phyloP scores from a whole-genome alignment of 805 yeast genomes.

The Kuraishia floccosa region DNA sequence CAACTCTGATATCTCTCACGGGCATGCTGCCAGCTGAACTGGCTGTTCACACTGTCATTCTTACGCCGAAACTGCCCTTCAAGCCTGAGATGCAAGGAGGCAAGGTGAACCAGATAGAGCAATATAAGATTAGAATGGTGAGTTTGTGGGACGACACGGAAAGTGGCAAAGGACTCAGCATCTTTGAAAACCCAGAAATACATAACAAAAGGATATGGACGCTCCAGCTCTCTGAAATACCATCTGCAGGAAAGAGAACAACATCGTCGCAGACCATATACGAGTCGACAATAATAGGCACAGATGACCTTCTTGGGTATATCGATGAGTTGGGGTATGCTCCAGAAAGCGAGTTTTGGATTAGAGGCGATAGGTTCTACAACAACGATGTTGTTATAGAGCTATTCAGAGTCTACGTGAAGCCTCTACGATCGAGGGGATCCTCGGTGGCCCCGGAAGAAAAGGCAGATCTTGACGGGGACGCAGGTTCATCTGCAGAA shows the following conservation, averaged over 20 bases:
- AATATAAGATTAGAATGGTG: slow-evolving; percentile 36
- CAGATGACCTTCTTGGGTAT: slow-evolving; percentile 30
- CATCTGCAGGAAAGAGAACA: slow-evolving; percentile 60
- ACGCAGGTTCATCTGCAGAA: slow-evolving; percentile 1
- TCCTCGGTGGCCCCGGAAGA: neutral
- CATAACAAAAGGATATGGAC: slow-evolving; percentile 37
- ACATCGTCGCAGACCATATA: slow-evolving; percentile 57
- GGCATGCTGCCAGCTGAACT: slow-evolving; percentile 34
- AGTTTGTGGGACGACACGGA: slow-evolving; percentile 25
- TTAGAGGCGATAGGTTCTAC: slow-evolving; percentile 49
- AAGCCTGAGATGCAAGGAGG: slow-evolving; percentile 44
- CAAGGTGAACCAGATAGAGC: slow-evolving; percentile 45
- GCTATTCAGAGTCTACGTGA: slow-evolving; percentile 33
- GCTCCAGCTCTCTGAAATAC: slow-evolving; percentile 58
- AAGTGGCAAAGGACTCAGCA: slow-evolving; percentile 7
- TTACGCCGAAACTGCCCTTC: slow-evolving; percentile 39
- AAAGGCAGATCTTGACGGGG: slow-evolving; percentile 2
- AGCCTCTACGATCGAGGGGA: too few species aligned
- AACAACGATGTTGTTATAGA: slow-evolving; percentile 53
- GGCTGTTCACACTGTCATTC: slow-evolving; percentile 34
- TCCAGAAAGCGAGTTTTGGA: slow-evolving; percentile 49
- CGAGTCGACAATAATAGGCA: slow-evolving; percentile 42
- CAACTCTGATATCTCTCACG: slow-evolving; percentile 40
- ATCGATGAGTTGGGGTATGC: slow-evolving; percentile 64
- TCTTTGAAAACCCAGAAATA: slow-evolving; percentile 4